Base-by-base conservation (phyloP, 2,329 filamentous ascomycete species). In the Mollisiaceae sp. region DNA sequence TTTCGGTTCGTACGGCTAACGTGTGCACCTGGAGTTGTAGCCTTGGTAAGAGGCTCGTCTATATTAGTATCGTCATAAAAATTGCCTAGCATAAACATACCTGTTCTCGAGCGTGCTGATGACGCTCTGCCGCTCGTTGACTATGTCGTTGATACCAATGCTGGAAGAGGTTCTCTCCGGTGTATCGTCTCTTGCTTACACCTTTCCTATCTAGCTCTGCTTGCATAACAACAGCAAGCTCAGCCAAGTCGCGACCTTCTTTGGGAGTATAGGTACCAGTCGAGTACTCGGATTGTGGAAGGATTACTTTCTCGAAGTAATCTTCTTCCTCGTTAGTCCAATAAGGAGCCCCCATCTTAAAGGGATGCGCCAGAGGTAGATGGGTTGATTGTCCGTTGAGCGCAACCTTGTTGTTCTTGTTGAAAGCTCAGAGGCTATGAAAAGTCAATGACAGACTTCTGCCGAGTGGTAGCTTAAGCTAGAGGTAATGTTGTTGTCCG, bases 181-280 rank as follows among this genome's bases (percentile, higher is more conserved):
- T 58, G 43, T 63, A 63, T 18, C 2, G 9, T 27, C 62, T 41
- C 22, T 36, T 55, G 11, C 12, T 12, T 15, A 55, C 22, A 24
- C 57, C 60, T 22, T 11, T 8, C 2, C 12, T 36, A 15, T 60
- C 47, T 20, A 63, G 55, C 9, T 47, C 60, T 18, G 1, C n/a
- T 58, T 66, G 60, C 64, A 66, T 66, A 8, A 36, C 35, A 14
- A 39, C 9, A n/a, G 58, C 64, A 4, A 66, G 60, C 14, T 60
- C 56, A 2, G 38, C 50, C 22, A 38, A 63, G 22, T 47, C 22
- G 14, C 50, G n/a, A 18, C 59, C 59, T 1, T n/a, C 20, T 15
- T 60, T 39, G 12, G 14, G 8, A 43, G 38, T 38, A 54, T 50
- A 11, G 22, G 52, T 32, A 18, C 61, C 61, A 27, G 18, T 52